Base-by-base conservation (phyloP, 352 stramenopile genomes). In the Phytophthora cryptogea region DNA sequence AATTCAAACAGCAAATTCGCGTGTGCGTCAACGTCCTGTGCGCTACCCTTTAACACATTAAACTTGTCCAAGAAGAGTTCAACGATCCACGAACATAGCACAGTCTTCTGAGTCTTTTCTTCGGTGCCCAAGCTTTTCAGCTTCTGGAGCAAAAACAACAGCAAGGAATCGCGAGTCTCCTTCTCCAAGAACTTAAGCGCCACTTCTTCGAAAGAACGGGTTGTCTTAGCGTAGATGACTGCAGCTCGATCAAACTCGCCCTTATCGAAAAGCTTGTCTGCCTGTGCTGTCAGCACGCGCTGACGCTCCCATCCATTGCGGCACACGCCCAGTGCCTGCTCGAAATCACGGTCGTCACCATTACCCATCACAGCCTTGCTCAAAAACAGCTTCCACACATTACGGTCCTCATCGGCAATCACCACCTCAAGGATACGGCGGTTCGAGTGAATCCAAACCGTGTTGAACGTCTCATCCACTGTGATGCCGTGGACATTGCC, bases 21-120 rank as follows among this genome's bases (percentile, higher is more conserved):
- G 44, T 95, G 86, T 2, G 86, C 74, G 20, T 96, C 88, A 2
- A 96, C 85, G 43, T 96, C 88, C 43, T 93, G 83, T 5, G 88
- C 82, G 43, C 76, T 89, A 8, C 81, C 83, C 53, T 90, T 91
- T 3, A 95, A 60, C 40, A 88, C 83, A 50, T 92, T 96, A 59
- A 97, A 94, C 58, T 95, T 94, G 67, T 97, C 83, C 28, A 98
- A 58, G 42, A 96, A 98, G 8, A 98, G 78, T 63, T 98, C 93
- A 11, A 95, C 89, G 37, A 98, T 90, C 92, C 92, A 98, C 26
- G 92, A 96, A 47, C 87, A 96, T 10, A 98, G 63, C 43, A 98
- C 90, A 4, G 90, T 97, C 52, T 94, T 86, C 68, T 98, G 92
- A 4, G 89, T 97, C 66, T 97, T 97, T 54, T 97, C 84, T 3